These are phyloP conservation scores for Reutealis trisperma DNA, from an alignment of 345 rosid species.

Conservation along the genomic window DNA sequence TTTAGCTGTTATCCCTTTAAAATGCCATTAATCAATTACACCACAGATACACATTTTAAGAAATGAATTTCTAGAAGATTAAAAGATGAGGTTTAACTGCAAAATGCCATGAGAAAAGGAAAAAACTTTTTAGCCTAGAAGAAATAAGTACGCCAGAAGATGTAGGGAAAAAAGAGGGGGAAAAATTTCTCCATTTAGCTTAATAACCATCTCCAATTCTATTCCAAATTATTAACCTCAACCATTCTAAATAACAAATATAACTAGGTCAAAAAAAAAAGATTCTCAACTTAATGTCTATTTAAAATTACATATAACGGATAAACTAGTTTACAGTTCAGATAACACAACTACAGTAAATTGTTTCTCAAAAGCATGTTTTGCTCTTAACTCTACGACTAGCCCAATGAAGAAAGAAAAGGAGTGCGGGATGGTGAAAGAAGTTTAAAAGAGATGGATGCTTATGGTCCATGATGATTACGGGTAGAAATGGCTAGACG, in stretches of 20 bases:
- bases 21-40: not conserved
- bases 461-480: not conserved
- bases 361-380: not conserved
- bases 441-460: not conserved
- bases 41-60: not conserved
- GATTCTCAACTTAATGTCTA: not conserved
- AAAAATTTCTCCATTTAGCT: not conserved
- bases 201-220: not conserved
- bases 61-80: not conserved
- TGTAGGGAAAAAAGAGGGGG: not conserved
- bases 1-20: not conserved
- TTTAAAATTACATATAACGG: not conserved
- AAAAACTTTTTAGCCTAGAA: not conserved
- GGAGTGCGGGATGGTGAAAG: not conserved
- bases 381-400: not conserved
- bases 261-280: not conserved
- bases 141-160: not conserved
- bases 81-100: not conserved
- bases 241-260: too few relatives aligned
- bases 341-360: not conserved
- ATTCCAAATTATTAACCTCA: not conserved
- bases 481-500: not conserved
- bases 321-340: not conserved
- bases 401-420: not conserved
- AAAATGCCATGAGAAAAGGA: too few relatives aligned